Conservation (phyloP, 1,139 yeast genomes). For the Taphrina wiesneri region DNA sequence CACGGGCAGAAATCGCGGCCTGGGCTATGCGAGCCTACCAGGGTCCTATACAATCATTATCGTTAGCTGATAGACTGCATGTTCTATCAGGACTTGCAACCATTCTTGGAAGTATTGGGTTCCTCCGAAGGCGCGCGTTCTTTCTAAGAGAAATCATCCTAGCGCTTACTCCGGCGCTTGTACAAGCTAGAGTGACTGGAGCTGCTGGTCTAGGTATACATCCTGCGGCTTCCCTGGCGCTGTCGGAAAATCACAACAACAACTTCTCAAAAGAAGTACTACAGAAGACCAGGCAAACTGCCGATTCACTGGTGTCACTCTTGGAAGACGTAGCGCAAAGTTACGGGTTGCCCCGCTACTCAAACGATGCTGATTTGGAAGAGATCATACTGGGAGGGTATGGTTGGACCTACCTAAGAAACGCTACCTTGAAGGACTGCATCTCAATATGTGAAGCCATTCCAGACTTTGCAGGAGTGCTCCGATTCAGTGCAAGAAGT, state of each 20-base stretch:
- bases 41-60: slow-evolving; percentile 40
- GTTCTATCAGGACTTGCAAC: slow-evolving; percentile 68
- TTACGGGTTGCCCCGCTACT: slow-evolving; percentile 41
- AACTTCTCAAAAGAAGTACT: slow-evolving; percentile 4
- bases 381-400: slow-evolving; percentile 41
- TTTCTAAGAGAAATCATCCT: slow-evolving; percentile 62
- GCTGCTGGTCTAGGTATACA: slow-evolving; percentile 41
- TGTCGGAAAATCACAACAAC: slow-evolving; percentile 22
- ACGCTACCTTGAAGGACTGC: slow-evolving; percentile 59
- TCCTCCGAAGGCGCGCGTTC: slow-evolving; percentile 68
- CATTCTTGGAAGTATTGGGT: slow-evolving; percentile 62
- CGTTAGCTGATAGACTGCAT: slow-evolving; percentile 45
- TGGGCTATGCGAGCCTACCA: slow-evolving; percentile 39
- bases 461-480: slow-evolving; percentile 53
- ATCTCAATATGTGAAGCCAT: slow-evolving; percentile 57
- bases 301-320: slow-evolving; percentile 36
- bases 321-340: slow-evolving; percentile 44
- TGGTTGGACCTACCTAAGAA: slow-evolving; percentile 62
- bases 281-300: background rate
- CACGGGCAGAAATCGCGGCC: slow-evolving; percentile 35
- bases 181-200: slow-evolving; percentile 40
- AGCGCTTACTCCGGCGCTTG: slow-evolving; percentile 54
- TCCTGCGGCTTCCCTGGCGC: slow-evolving; percentile 37
- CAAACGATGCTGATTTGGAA: slow-evolving; percentile 26
- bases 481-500: slow-evolving; percentile 55